phyloP scores from a whole-genome alignment of 768 basidiomycete genomes.

The Tulasnella sp. region DNA sequence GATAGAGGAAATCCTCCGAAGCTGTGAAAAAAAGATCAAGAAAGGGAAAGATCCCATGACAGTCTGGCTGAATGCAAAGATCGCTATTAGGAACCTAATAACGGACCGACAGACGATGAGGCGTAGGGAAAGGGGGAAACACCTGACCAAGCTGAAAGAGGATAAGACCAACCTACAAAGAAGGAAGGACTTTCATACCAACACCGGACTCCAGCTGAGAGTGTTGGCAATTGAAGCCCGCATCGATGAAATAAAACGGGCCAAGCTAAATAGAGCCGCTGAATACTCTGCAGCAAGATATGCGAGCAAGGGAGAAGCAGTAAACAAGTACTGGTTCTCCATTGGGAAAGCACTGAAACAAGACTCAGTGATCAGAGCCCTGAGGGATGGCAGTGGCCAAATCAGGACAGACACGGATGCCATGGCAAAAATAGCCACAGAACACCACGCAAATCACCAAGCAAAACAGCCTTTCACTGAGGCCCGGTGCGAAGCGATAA shows the following conservation, averaged over 20 bases:
- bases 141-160: not conserved
- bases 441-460: not conserved
- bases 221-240: not conserved
- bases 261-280: not conserved
- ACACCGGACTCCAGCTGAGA: not conserved
- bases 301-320: not conserved
- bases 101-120: not conserved
- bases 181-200: too few species aligned
- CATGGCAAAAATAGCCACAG: not conserved
- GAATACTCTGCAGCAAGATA: slow-evolving; percentile 1
- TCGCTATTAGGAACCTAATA: not conserved
- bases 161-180: too few species aligned
- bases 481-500: not conserved
- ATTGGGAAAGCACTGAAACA: not conserved
- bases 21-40: not conserved
- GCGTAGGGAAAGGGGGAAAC: not conserved
- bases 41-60: not conserved
- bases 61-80: not conserved
- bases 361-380: not conserved
- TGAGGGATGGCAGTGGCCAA: not conserved
- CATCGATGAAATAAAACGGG: not conserved
- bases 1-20: not conserved
- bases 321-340: slow-evolving; percentile 18
- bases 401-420: not conserved
- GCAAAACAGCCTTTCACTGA: not conserved